These are phyloP conservation scores for Volvox reticuliferus DNA, from an alignment of 139 green algal species.

Conservation along the genomic window DNA sequence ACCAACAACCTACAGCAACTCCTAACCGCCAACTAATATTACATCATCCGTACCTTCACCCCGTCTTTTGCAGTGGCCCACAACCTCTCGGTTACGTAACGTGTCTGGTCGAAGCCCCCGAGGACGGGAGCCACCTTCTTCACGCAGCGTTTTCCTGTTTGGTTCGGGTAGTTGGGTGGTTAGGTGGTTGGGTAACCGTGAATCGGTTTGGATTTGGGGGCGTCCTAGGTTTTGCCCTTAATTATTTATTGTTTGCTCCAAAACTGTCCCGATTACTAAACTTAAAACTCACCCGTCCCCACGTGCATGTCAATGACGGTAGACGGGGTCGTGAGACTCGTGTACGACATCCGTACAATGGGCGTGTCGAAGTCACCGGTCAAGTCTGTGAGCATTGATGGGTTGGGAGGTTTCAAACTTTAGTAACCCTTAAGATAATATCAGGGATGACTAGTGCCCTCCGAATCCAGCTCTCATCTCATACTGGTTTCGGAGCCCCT, in stretches of 20 bases:
- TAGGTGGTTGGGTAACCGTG: too few relatives aligned
- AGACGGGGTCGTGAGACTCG: slow-evolving; percentile 82
- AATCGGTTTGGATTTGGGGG: too few relatives aligned
- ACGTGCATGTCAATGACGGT: slow-evolving; percentile 88
- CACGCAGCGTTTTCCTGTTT: slow-evolving; percentile 53
- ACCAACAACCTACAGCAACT: too few relatives aligned
- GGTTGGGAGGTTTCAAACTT: not conserved
- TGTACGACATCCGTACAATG: slow-evolving; percentile 87
- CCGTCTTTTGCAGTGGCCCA: slow-evolving; percentile 84
- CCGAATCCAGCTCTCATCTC: too few relatives aligned
- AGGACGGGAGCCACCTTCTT: slow-evolving; percentile 90
- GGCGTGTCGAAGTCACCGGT: slow-evolving; percentile 84
- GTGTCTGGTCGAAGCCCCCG: slow-evolving; percentile 81
- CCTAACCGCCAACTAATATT: too few relatives aligned
- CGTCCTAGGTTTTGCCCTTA: too few relatives aligned
- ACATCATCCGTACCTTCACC: slow-evolving; percentile 29
- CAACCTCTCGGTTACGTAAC: slow-evolving; percentile 84
- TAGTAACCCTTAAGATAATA: too few relatives aligned
- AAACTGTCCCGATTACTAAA: too few relatives aligned
- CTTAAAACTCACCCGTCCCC: slow-evolving; percentile 51
- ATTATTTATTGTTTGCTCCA: too few relatives aligned
- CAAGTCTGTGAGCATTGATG: slow-evolving; percentile 33
- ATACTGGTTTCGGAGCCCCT: too few relatives aligned
- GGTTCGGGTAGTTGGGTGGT: not conserved
- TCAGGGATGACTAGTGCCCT: too few relatives aligned